Conservation (phyloP, 441 rosid genomes). For the Breynia disticha region DNA sequence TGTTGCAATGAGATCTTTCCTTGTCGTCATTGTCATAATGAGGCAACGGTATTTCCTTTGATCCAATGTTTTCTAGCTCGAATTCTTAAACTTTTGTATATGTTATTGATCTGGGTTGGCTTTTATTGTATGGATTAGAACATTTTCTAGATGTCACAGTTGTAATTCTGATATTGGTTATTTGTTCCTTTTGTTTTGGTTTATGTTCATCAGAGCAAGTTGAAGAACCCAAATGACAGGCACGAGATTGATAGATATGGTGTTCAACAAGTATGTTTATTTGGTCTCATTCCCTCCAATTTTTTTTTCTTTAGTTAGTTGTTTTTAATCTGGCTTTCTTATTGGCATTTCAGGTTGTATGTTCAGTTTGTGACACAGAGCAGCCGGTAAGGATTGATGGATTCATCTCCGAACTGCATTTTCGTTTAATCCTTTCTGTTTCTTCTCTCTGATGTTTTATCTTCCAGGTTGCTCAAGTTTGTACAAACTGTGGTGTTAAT, state of each 20-base stretch:
- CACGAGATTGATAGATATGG: constrained; percentile 76
- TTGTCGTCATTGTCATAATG: constrained; percentile 98
- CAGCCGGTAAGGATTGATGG: constrained; percentile 57
- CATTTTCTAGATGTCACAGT: neutral
- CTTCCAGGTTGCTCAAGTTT: constrained; percentile 59
- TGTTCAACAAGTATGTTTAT: constrained; percentile 53
- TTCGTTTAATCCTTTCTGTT: neutral
- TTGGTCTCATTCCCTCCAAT: neutral
- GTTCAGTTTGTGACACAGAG: constrained; percentile 91
- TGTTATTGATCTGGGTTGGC: neutral
- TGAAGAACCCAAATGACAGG: constrained; percentile 48
- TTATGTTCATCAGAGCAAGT: constrained; percentile 39
- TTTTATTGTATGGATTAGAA: neutral
- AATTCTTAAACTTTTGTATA: neutral
- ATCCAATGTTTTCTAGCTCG: neutral
- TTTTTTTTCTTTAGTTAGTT: constrained; percentile 1
- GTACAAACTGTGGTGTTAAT: constrained; percentile 85
- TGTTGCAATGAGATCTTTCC: constrained; percentile 87
- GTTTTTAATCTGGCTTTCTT: constrained; percentile 9
- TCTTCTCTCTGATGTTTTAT: neutral
- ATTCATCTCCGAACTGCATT: constrained; percentile 9
- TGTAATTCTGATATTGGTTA: constrained; percentile 4
- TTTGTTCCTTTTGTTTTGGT: neutral
- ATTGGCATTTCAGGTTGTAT: constrained; percentile 54
- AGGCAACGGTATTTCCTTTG: constrained; percentile 43